These are phyloP conservation scores for Aspergillus nomiae DNA, from an alignment of 2,329 filamentous ascomycete species.

Conservation along the genomic window DNA sequence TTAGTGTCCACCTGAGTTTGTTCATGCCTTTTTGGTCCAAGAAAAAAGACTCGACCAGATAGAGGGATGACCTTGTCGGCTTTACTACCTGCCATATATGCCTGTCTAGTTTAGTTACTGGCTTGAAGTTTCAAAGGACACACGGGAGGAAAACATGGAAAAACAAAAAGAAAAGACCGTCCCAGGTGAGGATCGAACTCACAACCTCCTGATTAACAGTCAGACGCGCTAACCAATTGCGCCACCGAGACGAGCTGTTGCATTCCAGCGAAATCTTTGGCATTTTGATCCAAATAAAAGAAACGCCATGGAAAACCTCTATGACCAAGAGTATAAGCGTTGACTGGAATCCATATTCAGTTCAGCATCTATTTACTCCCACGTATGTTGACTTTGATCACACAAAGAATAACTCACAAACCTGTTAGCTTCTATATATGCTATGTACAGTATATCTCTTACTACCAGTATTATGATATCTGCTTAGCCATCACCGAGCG, in stretches of 20 bases:
- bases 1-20: neutral
- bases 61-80: neutral
- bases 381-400: no score
- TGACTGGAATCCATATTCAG: no score
- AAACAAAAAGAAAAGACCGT: neutral
- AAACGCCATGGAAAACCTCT: neutral
- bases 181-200: neutral
- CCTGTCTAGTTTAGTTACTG: no score
- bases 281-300: rapidly evolving
- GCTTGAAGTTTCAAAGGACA: neutral
- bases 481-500: no score
- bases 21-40: neutral
- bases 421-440: no score
- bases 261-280: neutral
- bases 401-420: no score
- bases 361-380: no score
- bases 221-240: neutral
- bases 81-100: no score
- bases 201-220: neutral
- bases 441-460: no score
- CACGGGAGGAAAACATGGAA: neutral
- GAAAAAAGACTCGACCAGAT: neutral
- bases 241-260: neutral
- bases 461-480: no score
- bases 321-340: no score